Conservation (phyloP, 1,284 basidiomycete species). For the Malassezia dermatis region DNA sequence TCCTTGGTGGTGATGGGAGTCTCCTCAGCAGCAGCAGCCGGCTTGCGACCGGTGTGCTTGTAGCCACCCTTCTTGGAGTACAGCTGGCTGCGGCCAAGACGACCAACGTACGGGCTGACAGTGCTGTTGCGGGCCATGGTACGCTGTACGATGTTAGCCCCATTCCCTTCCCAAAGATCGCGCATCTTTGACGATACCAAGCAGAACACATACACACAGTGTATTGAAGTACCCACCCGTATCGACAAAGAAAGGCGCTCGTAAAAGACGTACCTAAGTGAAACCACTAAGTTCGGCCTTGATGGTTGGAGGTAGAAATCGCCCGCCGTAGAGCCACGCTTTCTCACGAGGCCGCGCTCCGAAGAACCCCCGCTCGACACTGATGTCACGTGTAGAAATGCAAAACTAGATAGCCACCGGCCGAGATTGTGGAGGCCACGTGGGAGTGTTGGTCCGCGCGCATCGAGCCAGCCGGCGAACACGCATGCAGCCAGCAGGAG, state of each 20-base stretch:
- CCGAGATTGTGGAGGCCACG: conserved; percentile 8
- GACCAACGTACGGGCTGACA: conserved; percentile 71
- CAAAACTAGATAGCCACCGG: conserved; percentile 16
- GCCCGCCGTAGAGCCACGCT: conserved; percentile 6
- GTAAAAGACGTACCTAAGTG: conserved; percentile 13
- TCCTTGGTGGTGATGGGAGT: conserved; percentile 57
- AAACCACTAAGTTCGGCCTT: conserved; percentile 16
- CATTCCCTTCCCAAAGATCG: not conserved
- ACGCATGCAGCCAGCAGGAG: conserved; percentile 5
- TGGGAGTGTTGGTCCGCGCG: conserved; percentile 12
- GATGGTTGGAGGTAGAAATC: conserved; percentile 20
- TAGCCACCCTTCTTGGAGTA: conserved; percentile 64
- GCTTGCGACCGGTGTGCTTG: conserved; percentile 63
- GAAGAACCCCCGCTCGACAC: conserved; percentile 9
- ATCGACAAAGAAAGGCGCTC: not conserved
- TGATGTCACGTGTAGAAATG: conserved; percentile 10
- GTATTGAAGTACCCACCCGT: not conserved
- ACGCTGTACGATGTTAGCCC: conserved; percentile 13
- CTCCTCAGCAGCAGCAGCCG: conserved; percentile 57
- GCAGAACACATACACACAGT: not conserved
- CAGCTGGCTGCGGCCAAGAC: conserved; percentile 55
- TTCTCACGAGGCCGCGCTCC: conserved; percentile 9
- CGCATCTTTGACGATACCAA: not conserved
- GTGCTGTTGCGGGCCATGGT: conserved; percentile 84
- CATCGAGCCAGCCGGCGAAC: not conserved